Evolutionary conservation across 306 rosid genomes (phyloP).

Genomic region (Quercus parvula): DNA sequence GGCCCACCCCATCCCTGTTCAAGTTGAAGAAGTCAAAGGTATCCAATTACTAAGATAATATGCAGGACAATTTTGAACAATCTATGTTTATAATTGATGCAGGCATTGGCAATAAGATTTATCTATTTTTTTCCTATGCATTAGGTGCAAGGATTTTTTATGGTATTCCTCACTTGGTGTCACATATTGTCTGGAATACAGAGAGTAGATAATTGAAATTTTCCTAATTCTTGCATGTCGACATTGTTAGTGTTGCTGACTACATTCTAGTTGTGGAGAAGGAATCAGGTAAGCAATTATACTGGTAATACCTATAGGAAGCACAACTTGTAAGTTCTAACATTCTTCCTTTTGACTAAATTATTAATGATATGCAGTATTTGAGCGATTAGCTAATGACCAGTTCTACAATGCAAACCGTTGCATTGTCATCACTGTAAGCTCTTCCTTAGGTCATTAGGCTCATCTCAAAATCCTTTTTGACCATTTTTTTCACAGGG

Average conservation of each 20-base stretch:
- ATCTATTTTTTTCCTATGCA: too few relatives aligned
- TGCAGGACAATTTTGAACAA: too few relatives aligned
- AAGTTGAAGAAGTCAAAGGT: too few relatives aligned
- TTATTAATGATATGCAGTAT: slow-evolving; percentile 42
- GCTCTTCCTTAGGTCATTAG: slow-evolving; percentile 15
- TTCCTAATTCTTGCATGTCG: slow-evolving; percentile 39
- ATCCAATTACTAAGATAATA: too few relatives aligned
- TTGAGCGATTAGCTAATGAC: slow-evolving; percentile 85
- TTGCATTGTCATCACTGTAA: slow-evolving; percentile 84
- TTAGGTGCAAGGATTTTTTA: too few relatives aligned
- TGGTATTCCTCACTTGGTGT: too few relatives aligned
- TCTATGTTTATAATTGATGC: too few relatives aligned
- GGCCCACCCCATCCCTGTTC: too few relatives aligned
- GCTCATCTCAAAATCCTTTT: too few relatives aligned
- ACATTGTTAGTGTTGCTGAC: slow-evolving; percentile 61
- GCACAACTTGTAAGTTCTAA: background rate
- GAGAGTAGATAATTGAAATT: slow-evolving; percentile 3
- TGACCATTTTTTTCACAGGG: too few relatives aligned
- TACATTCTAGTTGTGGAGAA: slow-evolving; percentile 92
- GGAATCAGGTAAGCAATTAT: slow-evolving; percentile 70
- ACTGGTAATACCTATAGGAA: background rate
- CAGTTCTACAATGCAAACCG: slow-evolving; percentile 73
- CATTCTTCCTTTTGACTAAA: slow-evolving; percentile 22
- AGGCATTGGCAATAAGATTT: too few relatives aligned
- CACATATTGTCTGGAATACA: too few relatives aligned